phyloP scores from a whole-genome alignment of 768 basidiomycete genomes.

The Amanita phalloides region DNA sequence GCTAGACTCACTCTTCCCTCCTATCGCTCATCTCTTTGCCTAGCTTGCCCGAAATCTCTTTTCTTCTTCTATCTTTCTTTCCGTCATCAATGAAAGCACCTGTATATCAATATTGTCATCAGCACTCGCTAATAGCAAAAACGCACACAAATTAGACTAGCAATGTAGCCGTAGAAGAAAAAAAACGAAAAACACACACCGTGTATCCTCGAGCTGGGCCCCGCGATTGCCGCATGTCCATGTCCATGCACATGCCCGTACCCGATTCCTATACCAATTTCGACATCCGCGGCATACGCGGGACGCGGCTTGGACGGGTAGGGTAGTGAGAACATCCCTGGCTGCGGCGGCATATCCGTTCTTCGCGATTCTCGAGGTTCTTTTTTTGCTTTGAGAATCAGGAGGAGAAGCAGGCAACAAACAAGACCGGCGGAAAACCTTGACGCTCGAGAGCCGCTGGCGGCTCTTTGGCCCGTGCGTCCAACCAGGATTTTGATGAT shows the following conservation, averaged over 20 bases:
- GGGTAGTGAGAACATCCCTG: conserved; percentile 55
- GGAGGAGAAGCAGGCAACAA: background rate
- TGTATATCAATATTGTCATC: conserved; percentile 2
- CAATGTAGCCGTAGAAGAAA: background rate
- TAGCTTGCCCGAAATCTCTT: conserved; percentile 58
- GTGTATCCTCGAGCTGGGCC: conserved; percentile 30
- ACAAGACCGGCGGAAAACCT: background rate
- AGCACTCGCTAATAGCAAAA: background rate
- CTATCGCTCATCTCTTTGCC: conserved; percentile 68
- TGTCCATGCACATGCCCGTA: conserved; percentile 16
- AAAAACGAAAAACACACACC: conserved; percentile 17
- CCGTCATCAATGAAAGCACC: conserved; percentile 23
- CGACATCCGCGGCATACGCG: conserved; percentile 11
- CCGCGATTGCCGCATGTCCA: conserved; percentile 27
- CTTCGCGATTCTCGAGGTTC: background rate
- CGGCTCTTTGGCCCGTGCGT: background rate
- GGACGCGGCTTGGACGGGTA: conserved; percentile 22
- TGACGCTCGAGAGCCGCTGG: background rate
- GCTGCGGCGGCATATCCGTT: conserved; percentile 40
- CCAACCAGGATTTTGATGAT: background rate
- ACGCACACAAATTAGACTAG: background rate
- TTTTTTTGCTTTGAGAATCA: background rate
- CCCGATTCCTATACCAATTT: conserved; percentile 16
- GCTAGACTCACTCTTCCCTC: conserved; percentile 49
- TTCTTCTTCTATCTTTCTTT: conserved; percentile 56